Conservation (phyloP, 106 monocot genomes). For the Dendrobium officinale region DNA sequence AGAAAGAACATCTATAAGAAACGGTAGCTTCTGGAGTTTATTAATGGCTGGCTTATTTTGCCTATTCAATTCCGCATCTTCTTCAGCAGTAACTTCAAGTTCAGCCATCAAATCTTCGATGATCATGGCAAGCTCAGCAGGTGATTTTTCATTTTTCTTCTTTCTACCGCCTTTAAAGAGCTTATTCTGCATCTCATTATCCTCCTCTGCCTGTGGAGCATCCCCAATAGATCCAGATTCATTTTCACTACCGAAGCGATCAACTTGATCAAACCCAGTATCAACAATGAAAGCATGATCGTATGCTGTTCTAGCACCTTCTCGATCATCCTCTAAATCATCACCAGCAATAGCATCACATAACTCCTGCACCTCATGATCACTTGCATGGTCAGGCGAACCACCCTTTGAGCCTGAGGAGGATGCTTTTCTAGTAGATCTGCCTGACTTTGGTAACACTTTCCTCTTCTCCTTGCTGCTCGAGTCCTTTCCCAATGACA, state of each 20-base stretch:
- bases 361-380: slow-evolving; percentile 60
- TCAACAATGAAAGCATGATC: slow-evolving; percentile 97
- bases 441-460: slow-evolving; percentile 9
- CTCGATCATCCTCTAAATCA: slow-evolving; percentile 93
- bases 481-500: slow-evolving; percentile 11
- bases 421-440: slow-evolving; percentile 10
- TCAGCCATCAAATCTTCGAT: slow-evolving; percentile 90
- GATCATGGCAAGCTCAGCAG: slow-evolving; percentile 65
- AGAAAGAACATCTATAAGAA: slow-evolving; percentile 82
- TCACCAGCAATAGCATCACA: slow-evolving; percentile 85
- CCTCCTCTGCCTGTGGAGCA: slow-evolving; percentile 96
- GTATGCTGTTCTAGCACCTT: slow-evolving; percentile 61
- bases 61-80: slow-evolving; percentile 96
- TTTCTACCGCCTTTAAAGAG: slow-evolving; percentile 86
- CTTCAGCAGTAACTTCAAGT: slow-evolving; percentile 92
- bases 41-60: slow-evolving; percentile 81
- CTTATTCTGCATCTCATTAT: slow-evolving; percentile 53
- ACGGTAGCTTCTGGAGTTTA: slow-evolving; percentile 85
- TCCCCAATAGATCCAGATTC: slow-evolving; percentile 46
- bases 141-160: slow-evolving; percentile 85
- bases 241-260: slow-evolving; percentile 77
- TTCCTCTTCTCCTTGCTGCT: slow-evolving; percentile 34
- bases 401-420: slow-evolving; percentile 12
- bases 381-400: slow-evolving; percentile 20
- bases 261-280: slow-evolving; percentile 63